phyloP scores from a whole-genome alignment of 208 protist species.

The Porcisia deanei region DNA sequence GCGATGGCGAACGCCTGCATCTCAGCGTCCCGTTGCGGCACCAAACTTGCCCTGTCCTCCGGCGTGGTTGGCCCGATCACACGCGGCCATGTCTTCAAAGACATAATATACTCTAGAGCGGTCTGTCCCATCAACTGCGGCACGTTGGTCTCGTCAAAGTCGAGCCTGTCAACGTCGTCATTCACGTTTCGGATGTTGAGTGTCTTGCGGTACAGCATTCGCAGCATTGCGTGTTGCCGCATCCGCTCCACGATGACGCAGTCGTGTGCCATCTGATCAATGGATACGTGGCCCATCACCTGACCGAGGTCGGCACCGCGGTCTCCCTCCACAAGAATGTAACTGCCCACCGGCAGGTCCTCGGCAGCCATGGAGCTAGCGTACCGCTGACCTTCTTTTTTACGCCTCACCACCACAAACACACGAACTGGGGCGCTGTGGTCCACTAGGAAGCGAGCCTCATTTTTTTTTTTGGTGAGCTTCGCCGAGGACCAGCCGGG shows the following conservation, averaged over 20 bases:
- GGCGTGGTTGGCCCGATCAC: constrained; percentile 35
- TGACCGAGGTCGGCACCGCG: constrained; percentile 62
- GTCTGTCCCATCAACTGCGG: constrained; percentile 21
- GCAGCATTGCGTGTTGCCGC: constrained; percentile 23
- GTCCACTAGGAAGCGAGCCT: constrained; percentile 33
- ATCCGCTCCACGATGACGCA: constrained; percentile 32
- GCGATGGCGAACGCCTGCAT: constrained; percentile 32
- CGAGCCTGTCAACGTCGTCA: constrained; percentile 1
- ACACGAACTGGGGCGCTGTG: constrained; percentile 27
- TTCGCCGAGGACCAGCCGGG: background rate
- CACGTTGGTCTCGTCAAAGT: constrained; percentile 6
- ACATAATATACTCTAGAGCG: constrained; percentile 28
- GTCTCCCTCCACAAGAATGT: constrained; percentile 71
- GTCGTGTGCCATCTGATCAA: constrained; percentile 44
- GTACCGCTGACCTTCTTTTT: constrained; percentile 54
- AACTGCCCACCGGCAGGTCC: constrained; percentile 35
- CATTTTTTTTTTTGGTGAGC: constrained; percentile 6
- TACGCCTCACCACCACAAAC: constrained; percentile 68
- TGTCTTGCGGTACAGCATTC: constrained; percentile 15
- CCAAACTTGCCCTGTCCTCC: constrained; percentile 29
- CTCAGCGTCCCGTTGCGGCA: constrained; percentile 29
- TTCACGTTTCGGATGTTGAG: background rate
- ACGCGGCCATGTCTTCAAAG: constrained; percentile 41
- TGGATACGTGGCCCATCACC: constrained; percentile 36
- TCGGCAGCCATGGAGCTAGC: constrained; percentile 24